Percentiles rank a stretch among this genome's conserved stretches.
phyloP scores from a whole-genome alignment of 1,139 yeast genomes.

The Yamadazyma taylorii region DNA sequence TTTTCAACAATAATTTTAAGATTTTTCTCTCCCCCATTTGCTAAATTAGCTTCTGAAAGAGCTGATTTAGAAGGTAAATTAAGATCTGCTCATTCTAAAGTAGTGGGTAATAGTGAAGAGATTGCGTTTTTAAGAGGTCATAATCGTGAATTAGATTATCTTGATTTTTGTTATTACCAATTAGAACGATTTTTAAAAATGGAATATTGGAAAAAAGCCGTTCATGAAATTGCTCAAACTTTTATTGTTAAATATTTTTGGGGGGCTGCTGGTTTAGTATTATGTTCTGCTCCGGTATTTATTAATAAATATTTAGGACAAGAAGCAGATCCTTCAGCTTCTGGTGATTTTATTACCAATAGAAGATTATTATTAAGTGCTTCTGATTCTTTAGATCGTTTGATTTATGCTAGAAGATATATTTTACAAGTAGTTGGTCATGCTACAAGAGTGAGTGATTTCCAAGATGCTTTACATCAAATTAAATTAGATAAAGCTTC shows the following conservation, averaged over 20 bases:
- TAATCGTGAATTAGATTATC: slow-evolving; percentile 69
- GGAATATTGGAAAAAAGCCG: slow-evolving; percentile 73
- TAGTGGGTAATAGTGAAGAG: slow-evolving; percentile 80
- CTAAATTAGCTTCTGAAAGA: slow-evolving; percentile 73
- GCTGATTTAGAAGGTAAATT: slow-evolving; percentile 86
- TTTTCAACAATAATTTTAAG: slow-evolving; percentile 72
- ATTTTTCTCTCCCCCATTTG: slow-evolving; percentile 87
- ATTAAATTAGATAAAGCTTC: slow-evolving; percentile 35
- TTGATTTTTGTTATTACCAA: slow-evolving; percentile 81
- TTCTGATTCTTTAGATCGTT: slow-evolving; percentile 84
- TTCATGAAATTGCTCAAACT: slow-evolving; percentile 75
- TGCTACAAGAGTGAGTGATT: slow-evolving; percentile 70
- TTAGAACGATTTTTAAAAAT: slow-evolving; percentile 76
- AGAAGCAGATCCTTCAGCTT: slow-evolving; percentile 51
- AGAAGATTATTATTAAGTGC: slow-evolving; percentile 82
- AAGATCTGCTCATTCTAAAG: slow-evolving; percentile 77
- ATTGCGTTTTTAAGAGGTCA: slow-evolving; percentile 86
- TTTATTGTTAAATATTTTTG: slow-evolving; percentile 89
- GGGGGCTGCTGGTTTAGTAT: slow-evolving; percentile 91
- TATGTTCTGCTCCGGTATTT: slow-evolving; percentile 89
- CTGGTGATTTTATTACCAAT: slow-evolving; percentile 86
- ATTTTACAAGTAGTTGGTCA: slow-evolving; percentile 85
- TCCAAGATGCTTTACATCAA: slow-evolving; percentile 62
- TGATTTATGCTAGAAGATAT: slow-evolving; percentile 82
- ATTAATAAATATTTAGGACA: slow-evolving; percentile 57